Conservation (phyloP, 2,329 filamentous ascomycete genomes). For the Fusarium liriodendri region DNA sequence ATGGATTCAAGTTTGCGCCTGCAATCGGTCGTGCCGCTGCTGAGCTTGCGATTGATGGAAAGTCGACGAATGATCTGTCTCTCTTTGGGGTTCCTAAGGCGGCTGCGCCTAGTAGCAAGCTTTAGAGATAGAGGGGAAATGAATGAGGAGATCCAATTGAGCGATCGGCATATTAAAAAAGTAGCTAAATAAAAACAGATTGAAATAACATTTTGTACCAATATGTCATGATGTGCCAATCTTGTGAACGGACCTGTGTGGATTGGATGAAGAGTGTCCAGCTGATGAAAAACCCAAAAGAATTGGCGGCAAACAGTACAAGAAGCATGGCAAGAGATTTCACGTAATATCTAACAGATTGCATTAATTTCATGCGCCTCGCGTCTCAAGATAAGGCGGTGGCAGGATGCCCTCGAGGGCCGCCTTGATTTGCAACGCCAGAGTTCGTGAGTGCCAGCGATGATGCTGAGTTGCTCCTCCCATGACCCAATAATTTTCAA, state of each 20-base stretch:
- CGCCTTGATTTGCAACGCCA: conserved; percentile 34
- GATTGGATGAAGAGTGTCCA: not conserved
- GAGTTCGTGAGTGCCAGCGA: conserved; percentile 24
- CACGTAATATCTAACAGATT: not conserved
- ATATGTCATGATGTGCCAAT: not conserved
- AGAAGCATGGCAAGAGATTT: not conserved
- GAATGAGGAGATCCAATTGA: not conserved
- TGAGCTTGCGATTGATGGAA: conserved; percentile 41
- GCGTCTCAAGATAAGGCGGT: conserved; percentile 19
- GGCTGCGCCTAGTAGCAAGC: not conserved
- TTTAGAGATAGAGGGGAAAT: not conserved
- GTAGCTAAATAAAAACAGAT: not conserved
- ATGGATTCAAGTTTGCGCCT: conserved; percentile 43
- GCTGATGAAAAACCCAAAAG: not conserved
- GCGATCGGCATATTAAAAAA: not conserved
- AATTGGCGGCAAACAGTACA: not conserved
- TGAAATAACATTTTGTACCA: not conserved
- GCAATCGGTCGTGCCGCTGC: conserved; percentile 41
- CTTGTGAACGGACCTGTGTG: not conserved
- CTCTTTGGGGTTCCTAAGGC: conserved; percentile 25
- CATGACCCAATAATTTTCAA: conserved; percentile 34
- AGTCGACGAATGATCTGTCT: conserved; percentile 27
- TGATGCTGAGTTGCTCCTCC: conserved; percentile 30
- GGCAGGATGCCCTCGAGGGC: conserved; percentile 21
- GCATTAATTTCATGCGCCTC: not conserved